A percentile compares a stretch with the other conserved stretches of the same genome.
Conservation (phyloP, 2,329 filamentous ascomycete genomes). For the Dactylellina leptospora region DNA sequence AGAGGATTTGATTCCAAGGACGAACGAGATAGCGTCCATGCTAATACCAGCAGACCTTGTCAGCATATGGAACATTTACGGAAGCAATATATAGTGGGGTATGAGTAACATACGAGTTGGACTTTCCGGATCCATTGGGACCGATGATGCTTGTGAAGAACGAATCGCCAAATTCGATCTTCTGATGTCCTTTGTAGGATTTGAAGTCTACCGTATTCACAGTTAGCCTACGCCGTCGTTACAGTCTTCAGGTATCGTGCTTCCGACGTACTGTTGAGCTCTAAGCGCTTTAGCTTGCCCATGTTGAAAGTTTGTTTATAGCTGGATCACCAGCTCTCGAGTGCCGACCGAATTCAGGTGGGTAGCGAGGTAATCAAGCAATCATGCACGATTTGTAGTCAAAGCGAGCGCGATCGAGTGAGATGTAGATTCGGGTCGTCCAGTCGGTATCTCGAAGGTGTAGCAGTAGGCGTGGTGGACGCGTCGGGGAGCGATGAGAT, state of each 20-base stretch:
- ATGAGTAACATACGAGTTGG: conserved; percentile 78
- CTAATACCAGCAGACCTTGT: conserved; percentile 62
- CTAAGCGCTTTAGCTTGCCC: conserved; percentile 94
- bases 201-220: conserved; percentile 81
- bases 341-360: conserved; percentile 10
- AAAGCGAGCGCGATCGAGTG: conserved; percentile 21
- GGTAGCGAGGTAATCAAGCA: background rate
- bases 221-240: conserved; percentile 32
- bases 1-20: conserved; percentile 98
- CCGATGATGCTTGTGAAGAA: conserved; percentile 99
- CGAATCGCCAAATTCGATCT: conserved; percentile 91
- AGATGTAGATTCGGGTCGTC: background rate
- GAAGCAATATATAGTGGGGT: background rate
- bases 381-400: conserved; percentile 11
- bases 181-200: conserved; percentile 97
- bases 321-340: conserved; percentile 29
- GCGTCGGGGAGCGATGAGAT: conserved; percentile 49
- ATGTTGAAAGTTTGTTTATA: conserved; percentile 66
- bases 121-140: conserved; percentile 99
- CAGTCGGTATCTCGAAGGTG: background rate
- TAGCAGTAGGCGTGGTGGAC: conserved; percentile 14
- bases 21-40: conserved; percentile 99
- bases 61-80: background rate
- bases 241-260: background rate
- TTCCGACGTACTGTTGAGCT: conserved; percentile 79